phyloP scores from a whole-genome alignment of 2,329 filamentous ascomycete genomes.

The Fusarium veterinarium region DNA sequence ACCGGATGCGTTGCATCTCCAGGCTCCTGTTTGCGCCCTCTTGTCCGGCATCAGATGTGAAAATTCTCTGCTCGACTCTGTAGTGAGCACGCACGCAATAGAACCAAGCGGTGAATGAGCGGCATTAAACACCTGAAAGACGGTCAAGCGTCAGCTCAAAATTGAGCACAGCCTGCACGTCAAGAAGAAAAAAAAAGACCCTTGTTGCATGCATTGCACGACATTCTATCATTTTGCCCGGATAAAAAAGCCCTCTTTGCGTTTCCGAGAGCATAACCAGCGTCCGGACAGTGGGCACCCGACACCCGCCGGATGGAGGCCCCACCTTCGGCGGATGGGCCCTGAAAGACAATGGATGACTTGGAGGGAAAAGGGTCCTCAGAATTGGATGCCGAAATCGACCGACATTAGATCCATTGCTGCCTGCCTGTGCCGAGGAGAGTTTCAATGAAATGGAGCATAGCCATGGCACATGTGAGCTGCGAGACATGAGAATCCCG shows the following conservation, averaged over 20 bases:
- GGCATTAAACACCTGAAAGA: conserved; percentile 32
- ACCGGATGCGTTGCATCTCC: neutral
- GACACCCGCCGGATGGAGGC: neutral
- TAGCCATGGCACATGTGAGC: neutral
- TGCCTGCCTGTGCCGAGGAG: neutral
- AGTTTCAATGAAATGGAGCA: neutral
- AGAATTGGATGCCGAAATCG: neutral
- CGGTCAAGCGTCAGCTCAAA: conserved; percentile 28
- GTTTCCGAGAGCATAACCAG: conserved; percentile 22
- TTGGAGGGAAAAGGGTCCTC: neutral
- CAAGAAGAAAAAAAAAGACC: conserved; percentile 7
- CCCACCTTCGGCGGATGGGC: neutral
- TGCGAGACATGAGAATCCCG: conserved; percentile 3
- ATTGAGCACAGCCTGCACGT: conserved; percentile 19
- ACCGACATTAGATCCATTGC: neutral
- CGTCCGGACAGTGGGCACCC: neutral
- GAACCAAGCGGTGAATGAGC: conserved; percentile 32
- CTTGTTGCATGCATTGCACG: conserved; percentile 28
- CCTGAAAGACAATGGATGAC: neutral
- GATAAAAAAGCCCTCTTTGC: neutral
- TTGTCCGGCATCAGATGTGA: conserved; percentile 2
- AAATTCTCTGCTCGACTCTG: neutral
- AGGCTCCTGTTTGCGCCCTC: neutral
- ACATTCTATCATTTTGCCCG: neutral
- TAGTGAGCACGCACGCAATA: conserved; percentile 9